phyloP scores from a whole-genome alignment of 352 stramenopile genomes.

The Globisporangium cystogenes region DNA sequence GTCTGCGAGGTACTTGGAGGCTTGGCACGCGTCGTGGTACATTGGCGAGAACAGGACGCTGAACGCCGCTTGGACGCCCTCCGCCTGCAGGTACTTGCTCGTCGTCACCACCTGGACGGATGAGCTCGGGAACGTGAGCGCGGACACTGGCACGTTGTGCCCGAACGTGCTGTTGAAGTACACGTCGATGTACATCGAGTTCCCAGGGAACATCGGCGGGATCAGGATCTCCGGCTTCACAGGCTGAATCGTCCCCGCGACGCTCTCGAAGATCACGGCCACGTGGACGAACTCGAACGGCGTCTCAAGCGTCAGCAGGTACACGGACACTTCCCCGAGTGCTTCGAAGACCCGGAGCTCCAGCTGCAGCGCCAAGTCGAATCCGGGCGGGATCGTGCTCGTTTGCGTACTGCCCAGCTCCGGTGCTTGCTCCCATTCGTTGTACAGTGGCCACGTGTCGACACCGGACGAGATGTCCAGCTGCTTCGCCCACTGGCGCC shows the following conservation, averaged over 20 bases:
- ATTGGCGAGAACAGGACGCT: slow-evolving; percentile 26
- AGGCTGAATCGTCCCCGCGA: slow-evolving; percentile 27
- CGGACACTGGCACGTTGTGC: slow-evolving; percentile 21
- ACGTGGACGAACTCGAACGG: slow-evolving; percentile 34
- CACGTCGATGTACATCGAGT: slow-evolving; percentile 21
- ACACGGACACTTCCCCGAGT: slow-evolving; percentile 21
- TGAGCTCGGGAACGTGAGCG: slow-evolving; percentile 2
- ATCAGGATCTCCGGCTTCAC: slow-evolving; percentile 20
- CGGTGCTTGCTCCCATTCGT: neutral
- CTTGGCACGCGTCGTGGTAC: slow-evolving; percentile 19
- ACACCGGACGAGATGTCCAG: neutral
- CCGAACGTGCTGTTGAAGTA: slow-evolving; percentile 39
- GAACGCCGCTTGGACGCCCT: slow-evolving; percentile 1
- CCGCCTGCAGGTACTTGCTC: neutral
- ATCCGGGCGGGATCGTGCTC: slow-evolving; percentile 20
- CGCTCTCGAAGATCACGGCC: slow-evolving; percentile 20
- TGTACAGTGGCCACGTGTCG: neutral
- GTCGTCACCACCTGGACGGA: slow-evolving; percentile 5
- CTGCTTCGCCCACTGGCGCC: slow-evolving; percentile 2
- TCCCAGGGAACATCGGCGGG: slow-evolving; percentile 32
- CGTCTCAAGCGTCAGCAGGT: slow-evolving; percentile 31
- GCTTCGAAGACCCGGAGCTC: slow-evolving; percentile 17
- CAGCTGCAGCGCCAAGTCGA: slow-evolving; percentile 22
- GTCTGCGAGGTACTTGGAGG: slow-evolving; percentile 26
- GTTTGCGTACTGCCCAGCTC: too few species aligned